Percentiles rank a stretch among this genome's conserved stretches.
These are phyloP conservation scores for Phytophthora brassicae DNA, from an alignment of 352 stramenopile species.

Conservation along the genomic window DNA sequence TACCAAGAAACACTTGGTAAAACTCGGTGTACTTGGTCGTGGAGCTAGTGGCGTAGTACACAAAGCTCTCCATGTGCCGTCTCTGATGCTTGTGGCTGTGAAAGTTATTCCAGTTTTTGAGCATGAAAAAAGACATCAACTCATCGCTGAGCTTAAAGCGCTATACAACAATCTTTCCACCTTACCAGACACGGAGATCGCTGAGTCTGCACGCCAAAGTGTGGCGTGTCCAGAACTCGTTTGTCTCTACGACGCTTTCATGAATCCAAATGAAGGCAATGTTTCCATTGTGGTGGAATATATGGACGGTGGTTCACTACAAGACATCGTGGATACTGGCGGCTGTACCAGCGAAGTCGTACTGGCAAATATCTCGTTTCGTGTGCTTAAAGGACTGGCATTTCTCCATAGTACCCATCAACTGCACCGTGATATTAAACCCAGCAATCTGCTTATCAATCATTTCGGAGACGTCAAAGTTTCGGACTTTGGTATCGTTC, in stretches of 20 bases:
- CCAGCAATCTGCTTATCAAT: constrained; percentile 93
- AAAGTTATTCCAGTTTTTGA: constrained; percentile 92
- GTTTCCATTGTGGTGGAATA: constrained; percentile 96
- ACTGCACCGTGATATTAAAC: constrained; percentile 95
- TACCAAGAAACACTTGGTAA: constrained; percentile 82
- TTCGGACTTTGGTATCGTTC: constrained; percentile 84
- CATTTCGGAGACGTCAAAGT: constrained; percentile 91
- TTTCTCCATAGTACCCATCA: constrained; percentile 91
- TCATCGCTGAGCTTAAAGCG: constrained; percentile 85
- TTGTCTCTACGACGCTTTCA: constrained; percentile 94
- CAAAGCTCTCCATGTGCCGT: constrained; percentile 89
- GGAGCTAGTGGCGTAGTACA: constrained; percentile 89
- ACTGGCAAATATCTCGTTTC: constrained; percentile 88
- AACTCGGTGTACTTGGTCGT: constrained; percentile 75
- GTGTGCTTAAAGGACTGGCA: constrained; percentile 83
- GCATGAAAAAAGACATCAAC: constrained; percentile 83
- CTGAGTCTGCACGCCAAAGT: constrained; percentile 31
- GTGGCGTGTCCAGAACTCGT: constrained; percentile 85
- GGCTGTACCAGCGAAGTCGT: constrained; percentile 86
- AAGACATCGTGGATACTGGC: constrained; percentile 91
- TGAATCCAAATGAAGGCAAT: constrained; percentile 89
- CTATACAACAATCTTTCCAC: constrained; percentile 88
- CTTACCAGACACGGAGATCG: constrained; percentile 51
- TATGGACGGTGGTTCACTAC: constrained; percentile 93
- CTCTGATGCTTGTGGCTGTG: constrained; percentile 86